Evolutionary conservation across 257 asterid genomes (phyloP).

Genomic region (Hygrophila difformis): DNA sequence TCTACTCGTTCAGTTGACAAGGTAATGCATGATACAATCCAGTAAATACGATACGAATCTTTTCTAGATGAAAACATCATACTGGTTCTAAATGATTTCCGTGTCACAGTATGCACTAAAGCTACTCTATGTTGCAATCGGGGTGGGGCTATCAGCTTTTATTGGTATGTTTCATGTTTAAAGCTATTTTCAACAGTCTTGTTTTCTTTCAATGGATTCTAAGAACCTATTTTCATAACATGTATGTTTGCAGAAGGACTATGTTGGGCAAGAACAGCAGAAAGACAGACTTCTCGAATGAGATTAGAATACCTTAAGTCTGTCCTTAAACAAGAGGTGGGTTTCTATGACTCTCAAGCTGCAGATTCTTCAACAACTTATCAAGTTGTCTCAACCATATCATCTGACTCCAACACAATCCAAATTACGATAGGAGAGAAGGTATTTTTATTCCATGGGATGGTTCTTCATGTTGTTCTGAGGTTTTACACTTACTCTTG

Average conservation of each 20-base stretch:
- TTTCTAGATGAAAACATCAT: no score
- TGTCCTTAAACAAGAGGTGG: conserved; percentile 38
- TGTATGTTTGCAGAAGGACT: conserved; percentile 51
- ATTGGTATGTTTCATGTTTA: conserved; percentile 33
- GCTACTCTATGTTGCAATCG: conserved; percentile 66
- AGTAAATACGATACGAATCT: no score
- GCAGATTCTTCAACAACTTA: conserved; percentile 65
- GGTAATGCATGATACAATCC: conserved; percentile 23
- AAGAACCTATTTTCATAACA: neutral
- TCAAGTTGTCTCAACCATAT: conserved; percentile 26
- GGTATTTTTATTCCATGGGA: conserved; percentile 26
- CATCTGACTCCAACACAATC: neutral
- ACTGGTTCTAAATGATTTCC: neutral
- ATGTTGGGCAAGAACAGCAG: conserved; percentile 94
- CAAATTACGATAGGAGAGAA: conserved; percentile 55
- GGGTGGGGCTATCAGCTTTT: conserved; percentile 71
- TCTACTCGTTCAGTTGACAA: conserved; percentile 33
- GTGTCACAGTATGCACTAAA: conserved; percentile 31
- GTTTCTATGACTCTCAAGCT: conserved; percentile 70
- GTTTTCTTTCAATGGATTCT: neutral
- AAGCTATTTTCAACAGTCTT: neutral
- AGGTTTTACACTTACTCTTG: neutral
- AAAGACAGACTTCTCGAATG: conserved; percentile 80
- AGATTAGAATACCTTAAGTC: conserved; percentile 70
- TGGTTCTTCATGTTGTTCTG: neutral